phyloP scores from a whole-genome alignment of 768 basidiomycete species.

The Candolleomyces eurysporus region DNA sequence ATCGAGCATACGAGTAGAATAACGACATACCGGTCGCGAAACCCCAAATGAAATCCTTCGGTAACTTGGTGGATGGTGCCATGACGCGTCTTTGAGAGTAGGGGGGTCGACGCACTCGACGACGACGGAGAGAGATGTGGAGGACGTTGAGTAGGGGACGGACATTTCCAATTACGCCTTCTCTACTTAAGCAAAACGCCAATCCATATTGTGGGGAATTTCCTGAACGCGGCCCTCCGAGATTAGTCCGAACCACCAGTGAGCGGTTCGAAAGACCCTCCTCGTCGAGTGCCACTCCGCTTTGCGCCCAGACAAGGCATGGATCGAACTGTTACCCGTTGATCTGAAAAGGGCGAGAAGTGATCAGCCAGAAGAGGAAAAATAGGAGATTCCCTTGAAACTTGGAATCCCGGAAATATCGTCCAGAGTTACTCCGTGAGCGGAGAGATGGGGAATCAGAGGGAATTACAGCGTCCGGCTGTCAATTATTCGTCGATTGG shows the following conservation, averaged over 20 bases:
- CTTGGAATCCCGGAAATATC: slow-evolving; percentile 14
- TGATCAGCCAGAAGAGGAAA: slow-evolving; percentile 1
- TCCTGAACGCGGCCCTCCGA: slow-evolving; percentile 37
- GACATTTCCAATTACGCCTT: slow-evolving; percentile 10
- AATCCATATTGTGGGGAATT: slow-evolving; percentile 40
- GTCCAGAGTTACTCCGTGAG: slow-evolving; percentile 30
- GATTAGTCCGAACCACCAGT: slow-evolving; percentile 41
- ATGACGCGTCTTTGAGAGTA: slow-evolving; percentile 27
- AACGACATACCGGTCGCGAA: slow-evolving; percentile 60
- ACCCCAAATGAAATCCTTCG: slow-evolving; percentile 65
- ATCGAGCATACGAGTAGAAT: slow-evolving; percentile 4
- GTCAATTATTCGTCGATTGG: no score
- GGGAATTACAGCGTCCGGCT: slow-evolving; percentile 2
- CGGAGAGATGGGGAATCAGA: slow-evolving; percentile 18
- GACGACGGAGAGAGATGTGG: slow-evolving; percentile 27
- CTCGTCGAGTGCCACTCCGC: background rate
- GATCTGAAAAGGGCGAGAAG: background rate
- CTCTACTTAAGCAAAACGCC: slow-evolving; percentile 38
- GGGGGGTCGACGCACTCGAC: slow-evolving; percentile 12
- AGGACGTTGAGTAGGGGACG: slow-evolving; percentile 13
- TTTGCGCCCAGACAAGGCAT: slow-evolving; percentile 13
- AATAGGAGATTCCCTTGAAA: background rate
- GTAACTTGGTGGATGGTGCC: slow-evolving; percentile 38
- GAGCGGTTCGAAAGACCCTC: slow-evolving; percentile 2
- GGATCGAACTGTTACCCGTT: slow-evolving; percentile 10